phyloP scores from a whole-genome alignment of 495 filamentous ascomycete genomes.

The Xylaria grammica region DNA sequence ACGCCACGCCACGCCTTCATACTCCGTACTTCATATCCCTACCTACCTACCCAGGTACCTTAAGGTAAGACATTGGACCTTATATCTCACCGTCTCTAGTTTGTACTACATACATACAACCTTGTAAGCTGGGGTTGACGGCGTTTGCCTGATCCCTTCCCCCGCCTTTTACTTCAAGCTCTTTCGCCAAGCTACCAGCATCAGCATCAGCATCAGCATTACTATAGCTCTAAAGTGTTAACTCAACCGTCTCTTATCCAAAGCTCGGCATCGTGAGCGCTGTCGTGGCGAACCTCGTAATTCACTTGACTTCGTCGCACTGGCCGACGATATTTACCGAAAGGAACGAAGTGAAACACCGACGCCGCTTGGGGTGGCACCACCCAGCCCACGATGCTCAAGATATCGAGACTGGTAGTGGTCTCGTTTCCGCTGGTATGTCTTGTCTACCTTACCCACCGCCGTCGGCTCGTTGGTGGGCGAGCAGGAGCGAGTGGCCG shows the following conservation, averaged over 20 bases:
- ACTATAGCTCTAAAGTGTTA: too few relatives aligned
- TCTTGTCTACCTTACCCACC: background rate
- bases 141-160: background rate
- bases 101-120: too few relatives aligned
- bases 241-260: too few relatives aligned
- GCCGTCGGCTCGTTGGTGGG: background rate
- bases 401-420: slow-evolving; percentile 15
- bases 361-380: background rate
- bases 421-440: slow-evolving; percentile 22
- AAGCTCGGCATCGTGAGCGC: too few relatives aligned
- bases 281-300: too few relatives aligned
- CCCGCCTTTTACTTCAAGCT: background rate
- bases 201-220: background rate
- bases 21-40: too few relatives aligned
- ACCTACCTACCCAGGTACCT: too few relatives aligned
- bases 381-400: background rate
- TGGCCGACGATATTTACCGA: too few relatives aligned
- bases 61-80: too few relatives aligned
- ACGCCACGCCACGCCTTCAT: too few relatives aligned
- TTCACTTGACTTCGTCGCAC: too few relatives aligned
- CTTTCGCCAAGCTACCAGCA: background rate
- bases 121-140: background rate
- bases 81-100: too few relatives aligned
- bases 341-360: background rate
- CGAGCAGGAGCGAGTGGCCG: background rate